Evolutionary conservation across 2,329 filamentous ascomycete genomes (phyloP), one percentile per base, ranked within the genome.

Genomic region (Aspergillus sp.): DNA sequence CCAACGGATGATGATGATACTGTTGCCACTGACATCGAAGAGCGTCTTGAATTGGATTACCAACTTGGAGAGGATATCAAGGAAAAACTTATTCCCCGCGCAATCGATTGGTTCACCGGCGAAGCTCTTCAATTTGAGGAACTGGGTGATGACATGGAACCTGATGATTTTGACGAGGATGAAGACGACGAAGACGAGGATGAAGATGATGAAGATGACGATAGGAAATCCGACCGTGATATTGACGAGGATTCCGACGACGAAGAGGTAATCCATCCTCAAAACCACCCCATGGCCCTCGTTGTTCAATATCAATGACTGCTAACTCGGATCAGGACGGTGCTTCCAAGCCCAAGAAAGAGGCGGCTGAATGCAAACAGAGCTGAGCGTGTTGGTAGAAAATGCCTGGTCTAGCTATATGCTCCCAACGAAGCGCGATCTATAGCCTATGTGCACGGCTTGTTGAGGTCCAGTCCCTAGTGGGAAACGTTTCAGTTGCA

Each of bases 41-140:
- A 95, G 74, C 90, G 93, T 55, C 82, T 98, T 48, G 93, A 98
- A 77, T 84, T 98, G 45, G 93, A 98, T 74, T 98, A 97, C 73
- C 91, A 97, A 75, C 84, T 98, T 41, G 93, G 93, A 58, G 93
- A 98, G 77, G 93, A 98, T 67, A 96, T 98, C 76, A 98, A 98
- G 78, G 93, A 98, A 81, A 98, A 98, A 78, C 81, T 98, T 57
- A 98, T 98, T 60, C 93, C 93, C 56, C 90, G 91, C 60, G 93
- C 94, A 49, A 93, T 98, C 62, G 93, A 98, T 74, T 98, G 93
- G 93, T 98, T 98, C 72, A 98, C 93, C 46, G 93, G 93, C 49
- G 93, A 98, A 75, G 93, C 93, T 59, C 84, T 98, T 55, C 90
- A 93, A 60, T 98, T 89, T 61, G 93, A 98, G 78, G 91, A 96